These are phyloP conservation scores for Acanthamoeba culbertsoni DNA, from an alignment of 208 protist genomes.

Conservation along the genomic window DNA sequence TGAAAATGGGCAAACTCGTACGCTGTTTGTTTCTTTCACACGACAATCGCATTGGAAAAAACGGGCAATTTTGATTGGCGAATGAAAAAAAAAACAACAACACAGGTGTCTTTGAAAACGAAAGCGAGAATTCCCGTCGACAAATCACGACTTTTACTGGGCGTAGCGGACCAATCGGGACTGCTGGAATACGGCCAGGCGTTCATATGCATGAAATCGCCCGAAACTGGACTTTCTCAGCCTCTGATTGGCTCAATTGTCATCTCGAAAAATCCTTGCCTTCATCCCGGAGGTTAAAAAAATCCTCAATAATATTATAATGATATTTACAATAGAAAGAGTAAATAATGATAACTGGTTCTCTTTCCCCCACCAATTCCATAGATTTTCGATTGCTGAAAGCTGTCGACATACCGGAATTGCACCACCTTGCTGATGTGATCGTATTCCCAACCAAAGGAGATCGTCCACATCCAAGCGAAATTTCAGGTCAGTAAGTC, in stretches of 20 bases:
- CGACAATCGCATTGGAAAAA: background rate
- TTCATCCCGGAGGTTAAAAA: conserved; percentile 44
- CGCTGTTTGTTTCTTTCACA: background rate
- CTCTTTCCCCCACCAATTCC: background rate
- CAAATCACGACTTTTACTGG: background rate
- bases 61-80: background rate
- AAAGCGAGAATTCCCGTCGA: background rate
- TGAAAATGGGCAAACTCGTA: conserved; percentile 20
- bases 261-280: conserved; percentile 29
- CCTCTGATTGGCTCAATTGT: background rate
- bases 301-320: too few species aligned
- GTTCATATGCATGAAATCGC: background rate
- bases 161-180: background rate
- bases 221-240: too few species aligned
- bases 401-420: background rate
- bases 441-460: conserved; percentile 28
- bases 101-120: background rate
- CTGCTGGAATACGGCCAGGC: background rate
- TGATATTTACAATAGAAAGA: too few species aligned
- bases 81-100: background rate
- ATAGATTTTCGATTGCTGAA: conserved; percentile 23
- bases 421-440: background rate
- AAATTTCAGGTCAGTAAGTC: background rate
- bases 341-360: background rate
- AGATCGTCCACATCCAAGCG: background rate